Evolutionary conservation across 192 early-diverging fungal genomes (phyloP), one percentile per base, ranked within the genome.

Genomic region (Phycomyces nitens): DNA sequence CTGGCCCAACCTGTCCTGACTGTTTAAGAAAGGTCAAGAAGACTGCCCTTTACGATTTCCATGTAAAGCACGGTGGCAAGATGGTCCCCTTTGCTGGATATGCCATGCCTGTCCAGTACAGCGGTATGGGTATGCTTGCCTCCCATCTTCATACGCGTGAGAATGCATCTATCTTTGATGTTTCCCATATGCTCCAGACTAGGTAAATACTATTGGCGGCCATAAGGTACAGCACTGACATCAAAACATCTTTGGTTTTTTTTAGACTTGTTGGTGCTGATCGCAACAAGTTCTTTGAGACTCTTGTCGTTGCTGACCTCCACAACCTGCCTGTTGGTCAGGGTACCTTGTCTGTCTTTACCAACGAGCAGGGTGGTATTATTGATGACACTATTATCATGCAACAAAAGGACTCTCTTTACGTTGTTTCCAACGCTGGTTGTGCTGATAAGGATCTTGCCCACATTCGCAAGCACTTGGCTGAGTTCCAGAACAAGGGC

Each of bases 31-130:
- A 68, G 56, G 42, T 84, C 60, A 88, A 90, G 75, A 81, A 86
- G 62, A 98, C 94, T 7, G 82, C 92, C 3, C 83, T 99, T 2
- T 88, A 95, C 73, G 92, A 96, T 70, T 94, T 95, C 64, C 97
- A 99, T 81, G 84, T 94, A 41, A 68, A 82, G 69, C 81, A 96
- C 64, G 93, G 93, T 23, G 97, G 91, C 43, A 96, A 94, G 82
- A 97, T 99, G 89, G 95, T 95, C 15, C 91, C 92, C 38, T 99
- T 97, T 79, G 97, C 97, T 64, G 97, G 95, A 5, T 97, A 92
- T 88, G 82, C 82, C 60, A 99, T 99, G 97, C 97, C 97, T 38
- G 88, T 99, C 59, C 87, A 91, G 68, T 99, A 97, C 74, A 65
- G 81, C 26, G 81, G 83, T 68, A 82, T 89, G 73, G 94, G 95